Evolutionary conservation across 2,329 filamentous ascomycete species (phyloP), one percentile per base, ranked within the genome.

Genomic region (Camillea tinctor): DNA sequence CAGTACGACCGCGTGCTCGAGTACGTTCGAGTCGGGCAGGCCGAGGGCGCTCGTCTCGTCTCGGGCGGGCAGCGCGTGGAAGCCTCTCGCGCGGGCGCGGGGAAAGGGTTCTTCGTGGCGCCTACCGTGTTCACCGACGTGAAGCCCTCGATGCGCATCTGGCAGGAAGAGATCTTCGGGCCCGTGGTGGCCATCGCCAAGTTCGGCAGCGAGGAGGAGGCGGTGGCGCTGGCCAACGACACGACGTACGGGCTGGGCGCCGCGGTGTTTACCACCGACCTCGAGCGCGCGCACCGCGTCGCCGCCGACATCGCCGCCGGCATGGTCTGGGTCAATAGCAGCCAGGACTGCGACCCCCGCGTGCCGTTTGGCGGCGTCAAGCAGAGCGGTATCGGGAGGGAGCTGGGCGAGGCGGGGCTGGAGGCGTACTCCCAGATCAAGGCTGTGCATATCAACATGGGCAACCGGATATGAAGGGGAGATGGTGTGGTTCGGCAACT

Each of bases 131-230:
- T 66, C 22, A 50, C 55, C 3, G 60, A 62, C 40, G 57, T 61
- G 26, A 30, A 2, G 26, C 26, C 26, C 7, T 30, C 26, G 26
- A 30, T 30, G 26, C 26, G 26, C 26, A 30, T 30, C 26, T 30
- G 26, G 26, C 26, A 11, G 26, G 36, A 44, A 11, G 36, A 66
- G 57, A 58, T 63, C 22, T 65, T 66, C 40, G 62, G 62, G 0
- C 61, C 61, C 1, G 51, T 59, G 4, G 58, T 58, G 58, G 57
- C 50, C 22, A 64, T 90, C 72, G 79, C 82, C 75, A 88, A 88
- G 75, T 89, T 90, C 80, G 85, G 84, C 75, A 83, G 79, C 70
- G 83, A 87, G 75, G 86, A 84, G 30, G 87, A 90, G 54, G 85
- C 81, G 62, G 83, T 90, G 75, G 77, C 78, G 66, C 75, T 84